These are phyloP conservation scores for Drechslera avenae DNA, from an alignment of 2,329 filamentous ascomycete genomes.

Conservation along the genomic window DNA sequence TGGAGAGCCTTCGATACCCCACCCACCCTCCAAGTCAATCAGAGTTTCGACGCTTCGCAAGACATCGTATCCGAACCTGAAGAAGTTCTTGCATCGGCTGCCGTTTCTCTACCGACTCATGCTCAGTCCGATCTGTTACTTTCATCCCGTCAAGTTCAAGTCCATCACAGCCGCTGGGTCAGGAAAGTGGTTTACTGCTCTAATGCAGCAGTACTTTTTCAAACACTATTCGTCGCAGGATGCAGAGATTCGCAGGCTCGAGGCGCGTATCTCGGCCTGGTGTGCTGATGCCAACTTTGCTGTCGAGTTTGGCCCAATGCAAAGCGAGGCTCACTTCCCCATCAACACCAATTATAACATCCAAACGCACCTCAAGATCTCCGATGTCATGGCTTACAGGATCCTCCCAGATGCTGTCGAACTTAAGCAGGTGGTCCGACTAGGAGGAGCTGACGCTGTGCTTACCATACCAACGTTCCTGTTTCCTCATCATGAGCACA, in stretches of 20 bases:
- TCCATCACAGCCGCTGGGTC: slow-evolving; percentile 58
- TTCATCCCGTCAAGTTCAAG: slow-evolving; percentile 58
- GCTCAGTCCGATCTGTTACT: slow-evolving; percentile 57
- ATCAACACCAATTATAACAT: slow-evolving; percentile 57
- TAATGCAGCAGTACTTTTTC: slow-evolving; percentile 58
- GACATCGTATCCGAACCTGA: slow-evolving; percentile 48
- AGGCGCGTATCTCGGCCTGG: slow-evolving; percentile 56
- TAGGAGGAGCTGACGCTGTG: slow-evolving; percentile 58
- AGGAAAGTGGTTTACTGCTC: slow-evolving; percentile 56
- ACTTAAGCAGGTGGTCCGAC: slow-evolving; percentile 56
- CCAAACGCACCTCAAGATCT: slow-evolving; percentile 51
- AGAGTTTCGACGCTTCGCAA: slow-evolving; percentile 57
- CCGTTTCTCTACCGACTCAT: slow-evolving; percentile 57
- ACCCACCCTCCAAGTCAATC: slow-evolving; percentile 57
- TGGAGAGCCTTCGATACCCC: slow-evolving; percentile 54
- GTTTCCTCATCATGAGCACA: slow-evolving; percentile 61
- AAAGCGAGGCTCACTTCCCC: slow-evolving; percentile 55
- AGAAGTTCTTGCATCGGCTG: slow-evolving; percentile 55
- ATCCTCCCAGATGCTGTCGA: slow-evolving; percentile 51
- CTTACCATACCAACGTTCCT: slow-evolving; percentile 57
- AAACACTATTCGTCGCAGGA: slow-evolving; percentile 54
- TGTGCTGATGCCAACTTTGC: slow-evolving; percentile 60
- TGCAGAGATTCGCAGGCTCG: slow-evolving; percentile 53
- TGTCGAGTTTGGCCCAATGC: slow-evolving; percentile 54
- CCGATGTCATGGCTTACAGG: slow-evolving; percentile 58